Percentiles rank a stretch among this genome's conserved stretches.
These are phyloP conservation scores for Mycena capillaripes DNA, from an alignment of 768 basidiomycete species.

Conservation along the genomic window DNA sequence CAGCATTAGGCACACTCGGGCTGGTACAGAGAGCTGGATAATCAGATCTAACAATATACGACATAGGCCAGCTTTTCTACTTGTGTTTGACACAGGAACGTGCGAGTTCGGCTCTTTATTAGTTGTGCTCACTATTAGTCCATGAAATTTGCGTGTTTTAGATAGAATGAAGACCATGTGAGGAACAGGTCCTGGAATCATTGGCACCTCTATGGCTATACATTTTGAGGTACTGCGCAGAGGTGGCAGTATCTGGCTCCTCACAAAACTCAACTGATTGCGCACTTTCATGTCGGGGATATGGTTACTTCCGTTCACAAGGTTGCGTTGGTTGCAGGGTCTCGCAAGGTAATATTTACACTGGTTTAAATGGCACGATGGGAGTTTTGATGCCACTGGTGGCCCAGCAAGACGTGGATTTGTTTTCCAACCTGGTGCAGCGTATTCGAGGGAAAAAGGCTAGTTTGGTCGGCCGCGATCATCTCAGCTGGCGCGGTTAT, in stretches of 20 bases:
- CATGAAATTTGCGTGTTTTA: too few relatives aligned
- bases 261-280: slow-evolving; percentile 90
- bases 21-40: too few relatives aligned
- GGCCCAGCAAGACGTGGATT: slow-evolving; percentile 97
- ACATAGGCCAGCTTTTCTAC: too few relatives aligned
- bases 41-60: too few relatives aligned
- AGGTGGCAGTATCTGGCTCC: slow-evolving; percentile 94
- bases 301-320: slow-evolving; percentile 92
- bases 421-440: slow-evolving; percentile 94
- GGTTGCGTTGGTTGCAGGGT: slow-evolving; percentile 92
- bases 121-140: too few relatives aligned
- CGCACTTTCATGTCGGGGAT: slow-evolving; percentile 93
- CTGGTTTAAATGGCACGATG: slow-evolving; percentile 92
- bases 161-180: too few relatives aligned
- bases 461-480: slow-evolving; percentile 92
- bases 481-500: slow-evolving; percentile 94
- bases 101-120: too few relatives aligned
- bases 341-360: slow-evolving; percentile 92
- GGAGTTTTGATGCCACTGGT: slow-evolving; percentile 95
- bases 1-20: too few relatives aligned
- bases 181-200: too few relatives aligned
- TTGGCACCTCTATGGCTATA: too few relatives aligned
- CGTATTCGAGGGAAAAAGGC: slow-evolving; percentile 92
- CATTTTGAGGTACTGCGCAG: too few relatives aligned
- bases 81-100: too few relatives aligned